These are phyloP conservation scores for Uronychia setigera DNA, from an alignment of 73 alveolate species.

Conservation along the genomic window DNA sequence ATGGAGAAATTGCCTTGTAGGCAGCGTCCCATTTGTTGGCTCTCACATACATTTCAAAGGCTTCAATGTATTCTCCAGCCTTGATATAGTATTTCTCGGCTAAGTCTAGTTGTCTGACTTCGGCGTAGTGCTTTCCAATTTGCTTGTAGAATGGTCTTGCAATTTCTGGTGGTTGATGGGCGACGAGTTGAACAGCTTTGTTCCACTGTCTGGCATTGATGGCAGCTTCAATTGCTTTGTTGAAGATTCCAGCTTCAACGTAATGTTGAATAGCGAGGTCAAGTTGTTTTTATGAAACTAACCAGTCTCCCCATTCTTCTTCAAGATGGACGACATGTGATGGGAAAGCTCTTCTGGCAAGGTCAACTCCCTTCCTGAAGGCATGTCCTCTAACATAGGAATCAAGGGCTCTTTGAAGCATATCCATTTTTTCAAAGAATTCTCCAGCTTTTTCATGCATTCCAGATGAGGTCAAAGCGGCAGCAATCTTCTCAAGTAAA, in stretches of 20 bases:
- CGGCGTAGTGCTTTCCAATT: constrained; percentile 99
- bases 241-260: constrained; percentile 97
- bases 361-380: constrained; percentile 97
- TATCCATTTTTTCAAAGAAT: constrained; percentile 98
- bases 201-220: constrained; percentile 97
- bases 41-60: constrained; percentile 97
- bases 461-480: constrained; percentile 89
- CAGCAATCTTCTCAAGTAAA: constrained; percentile 92
- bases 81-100: constrained; percentile 98
- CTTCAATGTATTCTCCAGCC: constrained; percentile 97
- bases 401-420: constrained; percentile 97
- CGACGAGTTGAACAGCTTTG: constrained; percentile 92
- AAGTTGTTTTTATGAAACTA: constrained; percentile 89
- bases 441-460: constrained; percentile 99
- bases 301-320: constrained; percentile 99
- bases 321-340: constrained; percentile 88
- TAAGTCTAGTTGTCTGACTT: constrained; percentile 96
- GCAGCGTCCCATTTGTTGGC: constrained; percentile 99
- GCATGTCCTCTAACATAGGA: constrained; percentile 98
- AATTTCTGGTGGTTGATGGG: constrained; percentile 96
- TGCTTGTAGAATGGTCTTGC: constrained; percentile 98
- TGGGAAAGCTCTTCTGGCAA: constrained; percentile 75
- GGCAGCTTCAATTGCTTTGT: constrained; percentile 99
- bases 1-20: constrained; percentile 91
- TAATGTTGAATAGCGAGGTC: constrained; percentile 87